A percentile compares a stretch with the other conserved stretches of the same genome.
These are phyloP conservation scores for Paralagenidium karlingii DNA, from an alignment of 352 stramenopile species.

Conservation along the genomic window DNA sequence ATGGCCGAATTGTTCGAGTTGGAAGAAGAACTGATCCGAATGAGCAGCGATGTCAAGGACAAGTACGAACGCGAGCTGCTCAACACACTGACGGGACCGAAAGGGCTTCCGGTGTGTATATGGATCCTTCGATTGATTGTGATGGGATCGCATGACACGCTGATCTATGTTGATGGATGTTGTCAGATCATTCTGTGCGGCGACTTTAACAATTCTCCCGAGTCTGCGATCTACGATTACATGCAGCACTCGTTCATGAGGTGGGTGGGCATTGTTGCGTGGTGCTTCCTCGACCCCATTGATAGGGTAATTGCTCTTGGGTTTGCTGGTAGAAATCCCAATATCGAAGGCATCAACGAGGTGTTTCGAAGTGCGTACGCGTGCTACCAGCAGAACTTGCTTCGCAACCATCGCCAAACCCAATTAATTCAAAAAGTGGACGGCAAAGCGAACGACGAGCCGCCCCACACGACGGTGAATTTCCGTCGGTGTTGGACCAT, in stretches of 20 bases:
- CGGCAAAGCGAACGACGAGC: conserved; percentile 38
- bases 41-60: conserved; percentile 64
- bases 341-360: conserved; percentile 53
- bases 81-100: conserved; percentile 28
- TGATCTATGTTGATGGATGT: neutral
- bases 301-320: too few species aligned
- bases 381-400: conserved; percentile 41
- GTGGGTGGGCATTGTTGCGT: too few species aligned
- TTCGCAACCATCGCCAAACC: neutral
- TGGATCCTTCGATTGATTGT: neutral
- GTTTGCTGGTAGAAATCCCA: conserved; percentile 71
- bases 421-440: conserved; percentile 9
- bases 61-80: conserved; percentile 66
- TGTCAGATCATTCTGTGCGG: conserved; percentile 61
- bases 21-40: conserved; percentile 68
- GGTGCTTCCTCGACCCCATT: too few species aligned
- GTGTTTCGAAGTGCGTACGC: conserved; percentile 62
- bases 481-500: conserved; percentile 81
- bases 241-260: conserved; percentile 83
- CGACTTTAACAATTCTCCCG: conserved; percentile 82
- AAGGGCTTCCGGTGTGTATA: conserved; percentile 29
- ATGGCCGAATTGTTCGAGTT: conserved; percentile 77
- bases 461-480: conserved; percentile 78
- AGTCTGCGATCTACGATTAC: conserved; percentile 78
- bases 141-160: neutral